Evolutionary conservation across 2,329 filamentous ascomycete genomes (phyloP).

Genomic region (Periconia sp.): DNA sequence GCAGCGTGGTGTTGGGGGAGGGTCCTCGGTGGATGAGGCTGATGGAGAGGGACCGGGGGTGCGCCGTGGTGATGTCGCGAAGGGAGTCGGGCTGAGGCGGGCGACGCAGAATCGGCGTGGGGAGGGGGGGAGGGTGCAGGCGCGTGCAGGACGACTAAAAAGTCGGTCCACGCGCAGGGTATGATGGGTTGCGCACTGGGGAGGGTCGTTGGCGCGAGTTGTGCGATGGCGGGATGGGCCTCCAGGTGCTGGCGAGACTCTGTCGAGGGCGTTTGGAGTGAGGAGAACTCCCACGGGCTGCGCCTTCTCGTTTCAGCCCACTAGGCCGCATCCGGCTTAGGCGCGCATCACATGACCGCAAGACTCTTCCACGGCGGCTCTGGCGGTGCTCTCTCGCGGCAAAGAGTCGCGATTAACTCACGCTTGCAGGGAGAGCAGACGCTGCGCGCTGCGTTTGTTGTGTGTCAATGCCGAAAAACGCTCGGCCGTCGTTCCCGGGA

Average conservation of each 20-base stretch:
- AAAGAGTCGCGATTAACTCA: too few species aligned
- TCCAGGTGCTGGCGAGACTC: slow-evolving; percentile 26
- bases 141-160: slow-evolving; percentile 30
- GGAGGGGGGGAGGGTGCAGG: slow-evolving; percentile 27
- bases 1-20: slow-evolving; percentile 33
- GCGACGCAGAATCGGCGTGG: slow-evolving; percentile 35
- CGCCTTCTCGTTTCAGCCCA: too few species aligned
- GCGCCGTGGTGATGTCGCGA: slow-evolving; percentile 41
- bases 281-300: too few species aligned
- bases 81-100: slow-evolving; percentile 32
- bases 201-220: slow-evolving; percentile 42
- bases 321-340: not conserved
- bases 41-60: slow-evolving; percentile 39
- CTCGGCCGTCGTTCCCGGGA: slow-evolving; percentile 29
- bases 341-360: not conserved
- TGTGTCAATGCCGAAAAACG: slow-evolving; percentile 25
- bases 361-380: too few species aligned
- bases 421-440: too few species aligned
- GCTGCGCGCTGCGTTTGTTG: slow-evolving; percentile 1
- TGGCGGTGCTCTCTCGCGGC: too few species aligned
- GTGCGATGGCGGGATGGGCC: slow-evolving; percentile 37
- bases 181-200: slow-evolving; percentile 43
- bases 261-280: slow-evolving; percentile 4
- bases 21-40: slow-evolving; percentile 33
- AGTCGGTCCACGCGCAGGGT: slow-evolving; percentile 40